Evolutionary conservation across 1,284 basidiomycete genomes (phyloP), one percentile per base, ranked within the genome.

Genomic region (Rugosomyces carneus): DNA sequence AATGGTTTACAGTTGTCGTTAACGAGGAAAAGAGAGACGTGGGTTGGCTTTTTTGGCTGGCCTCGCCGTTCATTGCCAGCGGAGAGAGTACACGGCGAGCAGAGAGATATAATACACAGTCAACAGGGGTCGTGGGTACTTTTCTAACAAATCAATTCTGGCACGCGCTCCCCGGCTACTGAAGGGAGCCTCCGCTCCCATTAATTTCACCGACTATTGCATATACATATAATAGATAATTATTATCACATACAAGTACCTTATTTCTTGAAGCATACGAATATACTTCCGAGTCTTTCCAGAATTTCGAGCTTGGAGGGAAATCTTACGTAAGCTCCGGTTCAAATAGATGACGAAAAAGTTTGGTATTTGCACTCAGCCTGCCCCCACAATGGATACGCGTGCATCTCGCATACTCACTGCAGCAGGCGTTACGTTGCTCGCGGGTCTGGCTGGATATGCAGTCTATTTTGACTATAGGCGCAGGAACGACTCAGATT

Each of bases 401-500:
- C 69, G 68, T 62, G 60, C 69, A 37, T 57, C 67, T 50, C 69
- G 63, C 49, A 57, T 71, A 48, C 61, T 80, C 63, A 78, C 88
- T 51, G 73, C 85, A 60, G 78, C 85, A 40, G 79, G 82, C 44
- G 70, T 85, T 58, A 79, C 87, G 26, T 68, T 81, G 38, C 73
- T 80, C 20, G 80, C 81, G 41, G 80, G 84, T 50, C 60, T 86
- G 35, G 66, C 87, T 42, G 88, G 81, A 15, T 96, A 95, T 64
- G 89, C 85, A 29, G 73, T 81, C 48, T 98, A 94, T 70, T 99
- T 98, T 63, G 95, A 99, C 77, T 87, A 96, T 75, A 89, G 81
- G 70, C 84, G 95, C 47, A 80, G 93, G 58, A 93, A 88, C 64
- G 92, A 97, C 63, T 67, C 76, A 32, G 73, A 76, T 10, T 99